A percentile compares a stretch with the other conserved stretches of the same genome.
These are phyloP conservation scores for Byssothecium circinans DNA, from an alignment of 2,329 filamentous ascomycete genomes.

Conservation along the genomic window DNA sequence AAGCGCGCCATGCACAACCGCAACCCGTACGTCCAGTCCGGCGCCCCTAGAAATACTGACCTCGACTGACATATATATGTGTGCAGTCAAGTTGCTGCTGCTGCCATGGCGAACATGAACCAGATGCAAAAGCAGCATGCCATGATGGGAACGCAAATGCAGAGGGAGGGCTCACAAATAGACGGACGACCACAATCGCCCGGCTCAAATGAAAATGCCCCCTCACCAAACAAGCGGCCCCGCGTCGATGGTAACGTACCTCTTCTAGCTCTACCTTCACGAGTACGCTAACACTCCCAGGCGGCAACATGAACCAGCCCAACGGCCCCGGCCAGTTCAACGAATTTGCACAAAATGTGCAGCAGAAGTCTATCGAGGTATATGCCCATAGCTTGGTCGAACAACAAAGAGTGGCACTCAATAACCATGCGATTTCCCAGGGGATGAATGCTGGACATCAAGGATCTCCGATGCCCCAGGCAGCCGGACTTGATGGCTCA, in stretches of 20 bases:
- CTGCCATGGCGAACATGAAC: slow-evolving; percentile 66
- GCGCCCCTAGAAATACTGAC: background rate
- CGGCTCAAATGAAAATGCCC: slow-evolving; percentile 79
- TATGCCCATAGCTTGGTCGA: slow-evolving; percentile 84
- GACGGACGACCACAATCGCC: slow-evolving; percentile 83
- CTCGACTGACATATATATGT: background rate
- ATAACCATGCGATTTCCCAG: slow-evolving; percentile 79
- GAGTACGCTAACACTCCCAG: slow-evolving; percentile 61
- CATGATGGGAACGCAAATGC: slow-evolving; percentile 75
- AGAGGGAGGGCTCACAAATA: slow-evolving; percentile 80
- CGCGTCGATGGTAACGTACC: slow-evolving; percentile 68
- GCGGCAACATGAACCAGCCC: slow-evolving; percentile 73
- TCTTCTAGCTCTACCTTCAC: background rate
- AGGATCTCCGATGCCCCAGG: slow-evolving; percentile 79
- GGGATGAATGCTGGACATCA: slow-evolving; percentile 71
- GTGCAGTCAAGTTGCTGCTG: slow-evolving; percentile 28
- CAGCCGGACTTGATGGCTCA: slow-evolving; percentile 43
- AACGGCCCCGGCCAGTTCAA: slow-evolving; percentile 68
- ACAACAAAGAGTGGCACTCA: slow-evolving; percentile 79
- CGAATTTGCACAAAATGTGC: slow-evolving; percentile 58
- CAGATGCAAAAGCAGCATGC: slow-evolving; percentile 55
- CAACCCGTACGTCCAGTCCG: slow-evolving; percentile 60
- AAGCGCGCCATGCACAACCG: slow-evolving; percentile 78
- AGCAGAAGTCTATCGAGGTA: slow-evolving; percentile 82
- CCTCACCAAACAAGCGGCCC: slow-evolving; percentile 87